Base-by-base conservation (phyloP, 2,329 filamentous ascomycete species). In the Fonsecaea nubica region DNA sequence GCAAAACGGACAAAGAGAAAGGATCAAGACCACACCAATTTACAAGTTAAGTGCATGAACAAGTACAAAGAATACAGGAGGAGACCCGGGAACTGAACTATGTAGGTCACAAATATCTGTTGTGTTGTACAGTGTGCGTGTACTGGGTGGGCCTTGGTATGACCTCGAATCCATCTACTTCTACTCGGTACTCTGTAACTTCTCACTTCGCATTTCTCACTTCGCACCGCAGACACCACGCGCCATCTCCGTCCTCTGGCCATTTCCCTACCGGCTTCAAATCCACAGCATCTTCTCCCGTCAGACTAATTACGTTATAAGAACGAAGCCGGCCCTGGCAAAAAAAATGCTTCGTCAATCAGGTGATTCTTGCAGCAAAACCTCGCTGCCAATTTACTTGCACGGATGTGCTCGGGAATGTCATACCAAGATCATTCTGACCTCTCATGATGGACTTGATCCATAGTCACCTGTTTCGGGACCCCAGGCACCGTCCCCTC, bases 381-480 rank as follows among this genome's bases (percentile, higher is more conserved):
- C 12, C 25, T 12, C 21, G 12, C n/a, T 50, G 45, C 21, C 6
- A 45, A 25, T 50, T 25, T 25, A 25, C 2, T 25, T 25, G 25
- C 13, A 25, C 45, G 45, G 18, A 50, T 25, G 25, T 25, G 45
- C 45, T 50, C 45, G 45, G 45, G 21, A 50, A 50, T 25, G 45
- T 50, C 3, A 21, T 12, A 25, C 18, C 25, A 25, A 25, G 25
- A 25, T 25, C 25, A 21, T 25, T 25, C 12, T 12, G 21, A 50
- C 45, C 45, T 50, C 45, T 50, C 45, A 3, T 50, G 45, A 50
- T 50, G 45, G 45, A 25, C 18, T 50, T 25, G 25, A 25, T 50
- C 45, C 45, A 50, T 50, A 9, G 18, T 50, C 45, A 50, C 45
- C 45, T 25, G 45, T 50, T 50, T 25, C 4, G 18, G 21, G 45